Evolutionary conservation across 805 yeast genomes (phyloP).

Genomic region (Yarrowia hollandica): DNA sequence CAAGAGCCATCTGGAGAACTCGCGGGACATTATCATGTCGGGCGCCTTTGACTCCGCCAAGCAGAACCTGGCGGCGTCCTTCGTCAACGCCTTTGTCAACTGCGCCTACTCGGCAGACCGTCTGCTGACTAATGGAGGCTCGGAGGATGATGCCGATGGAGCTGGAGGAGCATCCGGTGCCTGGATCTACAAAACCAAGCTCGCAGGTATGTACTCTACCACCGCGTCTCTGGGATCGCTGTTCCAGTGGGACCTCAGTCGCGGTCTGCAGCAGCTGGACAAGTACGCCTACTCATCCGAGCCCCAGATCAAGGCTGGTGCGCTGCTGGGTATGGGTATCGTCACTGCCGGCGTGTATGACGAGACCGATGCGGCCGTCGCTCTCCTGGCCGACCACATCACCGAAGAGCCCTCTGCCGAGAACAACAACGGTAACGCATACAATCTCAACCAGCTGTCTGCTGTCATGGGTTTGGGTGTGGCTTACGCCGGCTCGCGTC

Average conservation of each 20-base stretch:
- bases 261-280: constrained; percentile 87
- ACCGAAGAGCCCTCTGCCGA: constrained; percentile 58
- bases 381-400: constrained; percentile 78
- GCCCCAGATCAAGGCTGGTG: constrained; percentile 91
- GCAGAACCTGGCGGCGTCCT: constrained; percentile 91
- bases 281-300: constrained; percentile 83
- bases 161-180: constrained; percentile 56
- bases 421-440: constrained; percentile 27
- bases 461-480: constrained; percentile 91
- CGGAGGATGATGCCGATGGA: constrained; percentile 36
- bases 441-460: constrained; percentile 53
- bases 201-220: constrained; percentile 85
- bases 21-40: constrained; percentile 56
- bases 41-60: constrained; percentile 77
- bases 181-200: constrained; percentile 92
- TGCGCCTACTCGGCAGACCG: constrained; percentile 89
- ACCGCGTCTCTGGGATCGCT: constrained; percentile 90
- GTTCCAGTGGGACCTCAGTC: constrained; percentile 85
- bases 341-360: constrained; percentile 91
- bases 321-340: constrained; percentile 91
- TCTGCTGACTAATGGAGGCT: constrained; percentile 66
- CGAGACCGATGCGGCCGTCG: constrained; percentile 89
- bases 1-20: constrained; percentile 82
- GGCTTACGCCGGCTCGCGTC: constrained; percentile 91
- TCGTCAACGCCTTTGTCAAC: constrained; percentile 88